Conservation (phyloP, 352 stramenopile genomes). For the Phytopythium delawarense region DNA sequence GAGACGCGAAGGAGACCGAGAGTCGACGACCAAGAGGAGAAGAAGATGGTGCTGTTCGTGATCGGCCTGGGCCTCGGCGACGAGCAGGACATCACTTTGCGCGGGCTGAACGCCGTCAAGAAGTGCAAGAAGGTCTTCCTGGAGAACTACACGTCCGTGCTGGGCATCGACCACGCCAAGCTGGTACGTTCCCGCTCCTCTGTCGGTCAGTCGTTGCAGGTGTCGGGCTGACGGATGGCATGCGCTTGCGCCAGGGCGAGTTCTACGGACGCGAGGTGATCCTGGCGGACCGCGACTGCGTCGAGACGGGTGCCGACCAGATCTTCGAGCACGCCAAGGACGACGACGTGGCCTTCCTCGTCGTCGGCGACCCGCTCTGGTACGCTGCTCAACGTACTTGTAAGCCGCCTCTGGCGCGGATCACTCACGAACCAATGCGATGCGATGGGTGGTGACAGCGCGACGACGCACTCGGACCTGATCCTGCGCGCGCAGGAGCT, state of each 20-base stretch:
- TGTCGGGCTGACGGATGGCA: background rate
- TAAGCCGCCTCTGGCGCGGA: too few species aligned
- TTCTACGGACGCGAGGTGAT: slow-evolving; percentile 94
- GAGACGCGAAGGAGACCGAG: background rate
- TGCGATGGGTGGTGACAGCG: slow-evolving; percentile 32
- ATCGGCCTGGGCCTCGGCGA: slow-evolving; percentile 97
- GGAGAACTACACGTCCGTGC: slow-evolving; percentile 98
- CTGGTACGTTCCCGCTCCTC: slow-evolving; percentile 42
- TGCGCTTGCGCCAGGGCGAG: slow-evolving; percentile 55
- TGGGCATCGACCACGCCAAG: slow-evolving; percentile 87
- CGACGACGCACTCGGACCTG: slow-evolving; percentile 98
- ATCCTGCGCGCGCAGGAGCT: slow-evolving; percentile 93
- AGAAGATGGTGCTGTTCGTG: slow-evolving; percentile 92
- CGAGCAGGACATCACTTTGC: slow-evolving; percentile 98
- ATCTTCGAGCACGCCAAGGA: slow-evolving; percentile 92
- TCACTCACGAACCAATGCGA: too few species aligned
- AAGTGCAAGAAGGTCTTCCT: slow-evolving; percentile 94
- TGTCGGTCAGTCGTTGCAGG: too few species aligned
- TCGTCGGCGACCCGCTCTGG: slow-evolving; percentile 98
- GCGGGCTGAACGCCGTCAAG: slow-evolving; percentile 95
- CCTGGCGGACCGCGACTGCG: slow-evolving; percentile 92
- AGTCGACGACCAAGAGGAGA: too few species aligned
- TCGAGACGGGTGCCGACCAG: slow-evolving; percentile 95
- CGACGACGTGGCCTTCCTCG: slow-evolving; percentile 94
- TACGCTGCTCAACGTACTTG: slow-evolving; percentile 15